Conservation (phyloP, 2,329 filamentous ascomycete species). For the Talaromyces verruculosus region DNA sequence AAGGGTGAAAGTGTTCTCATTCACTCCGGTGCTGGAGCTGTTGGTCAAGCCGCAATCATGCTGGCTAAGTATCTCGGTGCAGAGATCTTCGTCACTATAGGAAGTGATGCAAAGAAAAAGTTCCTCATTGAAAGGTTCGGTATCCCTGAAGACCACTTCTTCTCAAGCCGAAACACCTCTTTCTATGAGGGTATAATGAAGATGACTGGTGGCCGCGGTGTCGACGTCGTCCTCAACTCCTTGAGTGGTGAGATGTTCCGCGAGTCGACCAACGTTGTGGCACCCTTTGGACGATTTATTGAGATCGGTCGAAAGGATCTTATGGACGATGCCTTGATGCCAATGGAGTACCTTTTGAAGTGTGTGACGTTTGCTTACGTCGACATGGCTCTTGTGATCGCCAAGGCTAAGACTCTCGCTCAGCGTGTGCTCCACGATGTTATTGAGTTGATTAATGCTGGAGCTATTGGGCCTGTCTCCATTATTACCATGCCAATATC, state of each 20-base stretch:
- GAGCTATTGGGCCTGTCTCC: background rate
- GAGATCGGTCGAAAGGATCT: background rate
- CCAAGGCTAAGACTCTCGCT: background rate
- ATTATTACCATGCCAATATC: background rate
- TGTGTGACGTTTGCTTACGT: background rate
- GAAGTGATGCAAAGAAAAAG: slow-evolving; percentile 20
- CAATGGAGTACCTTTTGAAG: background rate
- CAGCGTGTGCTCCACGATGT: background rate
- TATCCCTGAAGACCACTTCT: slow-evolving; percentile 20
- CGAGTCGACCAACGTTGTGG: background rate
- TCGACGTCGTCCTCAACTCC: slow-evolving; percentile 24
- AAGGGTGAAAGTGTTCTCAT: slow-evolving; percentile 27
- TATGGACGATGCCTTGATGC: background rate
- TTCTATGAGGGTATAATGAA: slow-evolving; percentile 19
- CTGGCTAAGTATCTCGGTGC: slow-evolving; percentile 27
- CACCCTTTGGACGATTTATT: background rate
- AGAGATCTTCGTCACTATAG: slow-evolving; percentile 24
- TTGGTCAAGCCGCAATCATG: slow-evolving; percentile 27
- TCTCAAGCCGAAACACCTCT: slow-evolving; percentile 15
- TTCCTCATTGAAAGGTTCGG: slow-evolving; percentile 21
- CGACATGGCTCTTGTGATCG: background rate
- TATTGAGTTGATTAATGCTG: background rate
- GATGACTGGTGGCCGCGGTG: slow-evolving; percentile 28
- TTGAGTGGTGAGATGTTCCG: background rate
- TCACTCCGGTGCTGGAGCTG: slow-evolving; percentile 25